A percentile compares a stretch with the other conserved stretches of the same genome.
Conservation (phyloP, 768 basidiomycete genomes). For the Phylloporus scabripes region DNA sequence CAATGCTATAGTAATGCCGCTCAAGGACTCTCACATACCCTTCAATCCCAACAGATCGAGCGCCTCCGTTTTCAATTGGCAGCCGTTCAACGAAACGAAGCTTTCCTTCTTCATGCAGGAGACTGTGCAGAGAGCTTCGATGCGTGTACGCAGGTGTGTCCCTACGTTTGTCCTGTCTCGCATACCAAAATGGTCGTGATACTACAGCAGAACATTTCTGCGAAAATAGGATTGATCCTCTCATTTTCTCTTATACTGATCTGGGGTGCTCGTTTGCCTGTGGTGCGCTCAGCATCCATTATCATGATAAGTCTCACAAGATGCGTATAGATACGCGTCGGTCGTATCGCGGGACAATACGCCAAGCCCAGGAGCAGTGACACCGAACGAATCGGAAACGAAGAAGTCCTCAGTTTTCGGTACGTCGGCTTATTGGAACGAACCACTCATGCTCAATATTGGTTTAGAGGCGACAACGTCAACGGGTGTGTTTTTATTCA, state of each 20-base stretch:
- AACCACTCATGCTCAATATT: background rate
- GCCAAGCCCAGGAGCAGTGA: slow-evolving; percentile 88
- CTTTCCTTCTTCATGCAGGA: slow-evolving; percentile 93
- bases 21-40: slow-evolving; percentile 25
- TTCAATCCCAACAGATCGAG: slow-evolving; percentile 52
- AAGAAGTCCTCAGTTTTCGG: slow-evolving; percentile 84
- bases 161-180: slow-evolving; percentile 5
- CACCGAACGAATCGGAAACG: slow-evolving; percentile 72
- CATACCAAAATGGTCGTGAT: slow-evolving; percentile 3
- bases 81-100: slow-evolving; percentile 79
- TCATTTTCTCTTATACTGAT: slow-evolving; percentile 94
- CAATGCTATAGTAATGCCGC: background rate
- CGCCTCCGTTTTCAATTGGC: slow-evolving; percentile 74
- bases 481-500: slow-evolving; percentile 60
- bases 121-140: slow-evolving; percentile 97
- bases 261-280: slow-evolving; percentile 90
- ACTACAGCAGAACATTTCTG: slow-evolving; percentile 73
- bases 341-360: slow-evolving; percentile 94
- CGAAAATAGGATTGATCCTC: slow-evolving; percentile 85
- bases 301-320: slow-evolving; percentile 4
- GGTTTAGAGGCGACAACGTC: slow-evolving; percentile 85
- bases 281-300: slow-evolving; percentile 46
- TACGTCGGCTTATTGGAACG: slow-evolving; percentile 28
- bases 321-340: slow-evolving; percentile 59
- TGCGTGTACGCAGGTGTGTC: slow-evolving; percentile 76